Conservation (phyloP, 805 yeast genomes). For the Kuraishia cidri region DNA sequence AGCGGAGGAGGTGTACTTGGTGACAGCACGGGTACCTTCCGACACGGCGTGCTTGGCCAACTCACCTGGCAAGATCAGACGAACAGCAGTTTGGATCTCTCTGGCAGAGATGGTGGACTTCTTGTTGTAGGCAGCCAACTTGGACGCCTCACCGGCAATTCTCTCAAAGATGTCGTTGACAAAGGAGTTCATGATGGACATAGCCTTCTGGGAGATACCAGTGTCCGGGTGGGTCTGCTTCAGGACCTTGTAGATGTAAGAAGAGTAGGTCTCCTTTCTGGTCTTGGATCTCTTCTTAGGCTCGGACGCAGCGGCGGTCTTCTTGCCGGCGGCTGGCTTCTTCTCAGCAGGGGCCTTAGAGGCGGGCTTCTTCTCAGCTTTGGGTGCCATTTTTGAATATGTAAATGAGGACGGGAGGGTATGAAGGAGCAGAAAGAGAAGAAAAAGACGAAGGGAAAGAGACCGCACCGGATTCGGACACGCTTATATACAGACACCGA, state of each 20-base stretch:
- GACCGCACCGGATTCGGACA: too few relatives aligned
- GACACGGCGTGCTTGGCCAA: conserved; percentile 97
- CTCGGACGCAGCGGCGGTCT: conserved; percentile 75
- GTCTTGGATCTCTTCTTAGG: conserved; percentile 89
- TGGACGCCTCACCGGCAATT: conserved; percentile 96
- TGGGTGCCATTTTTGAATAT: conserved; percentile 50
- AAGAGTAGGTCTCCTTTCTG: conserved; percentile 97
- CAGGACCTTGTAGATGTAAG: conserved; percentile 96
- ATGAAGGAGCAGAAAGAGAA: conserved; percentile 3
- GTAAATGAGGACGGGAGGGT: neutral
- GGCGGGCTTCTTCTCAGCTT: conserved; percentile 62
- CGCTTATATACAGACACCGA: conserved; percentile 1
- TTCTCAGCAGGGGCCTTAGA: conserved; percentile 97
- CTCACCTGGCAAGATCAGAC: conserved; percentile 97
- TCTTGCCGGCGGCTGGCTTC: conserved; percentile 85
- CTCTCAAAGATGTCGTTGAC: conserved; percentile 98
- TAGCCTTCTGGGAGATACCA: conserved; percentile 97
- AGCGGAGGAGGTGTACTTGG: conserved; percentile 78
- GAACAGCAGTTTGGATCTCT: conserved; percentile 93
- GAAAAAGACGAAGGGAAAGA: conserved; percentile 5
- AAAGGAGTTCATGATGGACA: conserved; percentile 98
- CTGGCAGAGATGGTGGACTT: conserved; percentile 95
- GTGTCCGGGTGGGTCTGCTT: conserved; percentile 99
- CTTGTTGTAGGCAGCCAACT: conserved; percentile 97
- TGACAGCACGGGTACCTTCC: conserved; percentile 97